Evolutionary conservation across 2,329 filamentous ascomycete species (phyloP).

Genomic region (Dryadomyces quercivorus): DNA sequence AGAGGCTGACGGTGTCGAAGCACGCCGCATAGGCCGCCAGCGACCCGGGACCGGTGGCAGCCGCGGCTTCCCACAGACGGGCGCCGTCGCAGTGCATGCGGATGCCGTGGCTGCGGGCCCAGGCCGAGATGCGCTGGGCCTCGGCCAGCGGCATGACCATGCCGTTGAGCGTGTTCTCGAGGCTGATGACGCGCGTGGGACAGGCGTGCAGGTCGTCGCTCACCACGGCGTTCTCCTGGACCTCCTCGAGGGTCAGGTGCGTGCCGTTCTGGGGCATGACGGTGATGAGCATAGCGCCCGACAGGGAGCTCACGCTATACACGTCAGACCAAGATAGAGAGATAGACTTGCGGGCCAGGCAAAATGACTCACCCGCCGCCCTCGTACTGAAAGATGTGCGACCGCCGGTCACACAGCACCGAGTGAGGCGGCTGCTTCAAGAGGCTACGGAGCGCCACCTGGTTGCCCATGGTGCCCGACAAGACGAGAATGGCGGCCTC

Average conservation of each 20-base stretch:
- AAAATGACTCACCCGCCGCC: conserved; percentile 38
- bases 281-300: conserved; percentile 56
- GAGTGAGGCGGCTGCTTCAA: conserved; percentile 68
- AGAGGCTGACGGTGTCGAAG: conserved; percentile 47
- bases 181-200: conserved; percentile 67
- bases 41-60: conserved; percentile 28
- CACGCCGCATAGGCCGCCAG: conserved; percentile 28
- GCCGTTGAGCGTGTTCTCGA: conserved; percentile 79
- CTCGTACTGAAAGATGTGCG: conserved; percentile 62
- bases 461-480: conserved; percentile 91
- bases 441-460: conserved; percentile 67
- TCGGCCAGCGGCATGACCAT: conserved; percentile 67
- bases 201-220: conserved; percentile 63
- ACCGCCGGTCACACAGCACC: conserved; percentile 66
- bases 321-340: not conserved
- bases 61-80: conserved; percentile 36
- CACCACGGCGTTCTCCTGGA: conserved; percentile 52
- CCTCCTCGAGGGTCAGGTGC: conserved; percentile 66
- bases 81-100: conserved; percentile 39
- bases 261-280: conserved; percentile 58
- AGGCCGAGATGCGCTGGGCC: conserved; percentile 54
- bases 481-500: conserved; percentile 70
- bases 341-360: not conserved
- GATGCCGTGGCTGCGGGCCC: conserved; percentile 42
- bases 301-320: conserved; percentile 56